These are phyloP conservation scores for Fagopyrum tataricum DNA, from an alignment of 148 eudicot species.

Conservation along the genomic window DNA sequence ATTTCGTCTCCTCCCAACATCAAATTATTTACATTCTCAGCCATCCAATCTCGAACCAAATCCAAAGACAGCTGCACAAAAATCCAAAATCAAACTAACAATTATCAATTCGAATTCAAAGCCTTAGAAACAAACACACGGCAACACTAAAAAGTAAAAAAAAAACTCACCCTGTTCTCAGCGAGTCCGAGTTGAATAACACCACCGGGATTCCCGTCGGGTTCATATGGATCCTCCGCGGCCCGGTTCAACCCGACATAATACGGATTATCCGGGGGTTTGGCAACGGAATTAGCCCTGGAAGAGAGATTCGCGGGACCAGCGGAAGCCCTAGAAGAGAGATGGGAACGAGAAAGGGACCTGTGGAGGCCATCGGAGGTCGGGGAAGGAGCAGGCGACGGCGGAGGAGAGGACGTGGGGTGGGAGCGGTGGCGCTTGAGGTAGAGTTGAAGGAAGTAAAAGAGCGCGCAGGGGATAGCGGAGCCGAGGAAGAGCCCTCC, in stretches of 20 bases:
- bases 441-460: constrained; percentile 77
- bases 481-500: constrained; percentile 84
- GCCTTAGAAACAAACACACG: constrained; percentile 10
- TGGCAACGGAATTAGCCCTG: constrained; percentile 38
- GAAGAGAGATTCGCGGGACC: constrained; percentile 45
- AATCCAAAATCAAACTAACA: constrained; percentile 2
- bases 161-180: constrained; percentile 47
- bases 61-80: constrained; percentile 63
- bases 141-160: constrained; percentile 13
- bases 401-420: constrained; percentile 10
- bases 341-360: constrained; percentile 42
- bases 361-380: constrained; percentile 31
- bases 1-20: constrained; percentile 32
- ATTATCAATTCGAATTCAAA: neutral
- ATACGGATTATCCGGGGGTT: constrained; percentile 37
- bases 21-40: constrained; percentile 34
- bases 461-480: constrained; percentile 79
- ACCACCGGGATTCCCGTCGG: constrained; percentile 42
- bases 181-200: constrained; percentile 62
- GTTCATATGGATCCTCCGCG: constrained; percentile 48
- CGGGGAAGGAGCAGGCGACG: constrained; percentile 16
- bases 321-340: constrained; percentile 52
- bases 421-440: constrained; percentile 37
- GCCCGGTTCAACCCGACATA: constrained; percentile 40
- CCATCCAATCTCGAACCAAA: constrained; percentile 80